phyloP scores from a whole-genome alignment of 2,329 filamentous ascomycete species.

The Hypoxylon sp. region DNA sequence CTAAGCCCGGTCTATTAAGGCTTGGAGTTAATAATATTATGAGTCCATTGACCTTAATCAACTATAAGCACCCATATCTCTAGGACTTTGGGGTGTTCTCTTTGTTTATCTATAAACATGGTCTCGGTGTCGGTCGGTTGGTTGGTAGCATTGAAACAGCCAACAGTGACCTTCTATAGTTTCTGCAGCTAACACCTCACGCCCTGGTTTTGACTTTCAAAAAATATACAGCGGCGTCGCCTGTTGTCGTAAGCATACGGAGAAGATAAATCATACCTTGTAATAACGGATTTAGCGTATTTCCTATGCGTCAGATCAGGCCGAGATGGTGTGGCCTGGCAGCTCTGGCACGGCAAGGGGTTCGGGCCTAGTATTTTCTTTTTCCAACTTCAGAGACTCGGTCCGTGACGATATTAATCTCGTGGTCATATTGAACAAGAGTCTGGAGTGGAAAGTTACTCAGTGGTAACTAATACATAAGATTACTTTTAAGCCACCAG shows the following conservation, averaged over 20 bases:
- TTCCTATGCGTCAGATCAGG: slow-evolving; percentile 4
- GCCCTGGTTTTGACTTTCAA: background rate
- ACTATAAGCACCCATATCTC: background rate
- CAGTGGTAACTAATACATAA: slow-evolving; percentile 12
- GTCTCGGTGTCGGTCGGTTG: background rate
- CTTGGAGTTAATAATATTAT: background rate
- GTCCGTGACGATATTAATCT: slow-evolving; percentile 16
- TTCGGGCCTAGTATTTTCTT: slow-evolving; percentile 10
- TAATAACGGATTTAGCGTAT: background rate
- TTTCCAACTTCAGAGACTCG: slow-evolving; percentile 7
- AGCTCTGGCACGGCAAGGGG: background rate
- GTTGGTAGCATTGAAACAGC: slow-evolving; percentile 6
- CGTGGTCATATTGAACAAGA: slow-evolving; percentile 7
- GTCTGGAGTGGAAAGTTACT: slow-evolving; percentile 12
- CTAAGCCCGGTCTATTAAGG: background rate
- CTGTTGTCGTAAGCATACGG: background rate
- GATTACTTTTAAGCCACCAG: slow-evolving; percentile 17
- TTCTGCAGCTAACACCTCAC: background rate
- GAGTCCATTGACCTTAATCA: background rate
- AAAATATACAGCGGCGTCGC: background rate
- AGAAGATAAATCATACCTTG: background rate
- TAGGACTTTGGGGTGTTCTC: background rate
- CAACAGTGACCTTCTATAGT: slow-evolving; percentile 4
- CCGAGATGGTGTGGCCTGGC: background rate
- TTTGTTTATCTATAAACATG: slow-evolving; percentile 2